Percentiles rank a stretch among this genome's conserved stretches.
These are phyloP conservation scores for Termitomyces sp. DNA, from an alignment of 768 basidiomycete species.

Conservation along the genomic window DNA sequence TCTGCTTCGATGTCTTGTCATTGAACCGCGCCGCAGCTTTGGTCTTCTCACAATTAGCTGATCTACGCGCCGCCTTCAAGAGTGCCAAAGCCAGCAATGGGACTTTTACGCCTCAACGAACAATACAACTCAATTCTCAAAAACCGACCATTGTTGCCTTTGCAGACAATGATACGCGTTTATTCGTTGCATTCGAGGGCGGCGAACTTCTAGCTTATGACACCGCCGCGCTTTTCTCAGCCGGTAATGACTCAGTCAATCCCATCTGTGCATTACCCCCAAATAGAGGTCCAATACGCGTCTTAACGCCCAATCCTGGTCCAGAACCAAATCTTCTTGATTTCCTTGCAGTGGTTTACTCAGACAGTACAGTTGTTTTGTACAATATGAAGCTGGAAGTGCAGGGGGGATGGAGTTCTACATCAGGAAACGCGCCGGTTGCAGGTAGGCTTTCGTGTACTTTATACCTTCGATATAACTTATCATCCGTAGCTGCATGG, in stretches of 20 bases:
- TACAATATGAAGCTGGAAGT: constrained; percentile 50
- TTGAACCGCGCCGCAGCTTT: constrained; percentile 37
- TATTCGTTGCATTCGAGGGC: constrained; percentile 54
- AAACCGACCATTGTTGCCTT: constrained; percentile 54
- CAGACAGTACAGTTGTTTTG: constrained; percentile 49
- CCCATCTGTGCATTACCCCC: constrained; percentile 48
- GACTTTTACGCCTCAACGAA: constrained; percentile 48
- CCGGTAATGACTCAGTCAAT: constrained; percentile 33
- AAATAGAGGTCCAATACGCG: constrained; percentile 39
- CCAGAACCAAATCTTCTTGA: constrained; percentile 45
- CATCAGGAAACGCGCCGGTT: constrained; percentile 45
- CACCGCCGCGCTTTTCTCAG: constrained; percentile 43
- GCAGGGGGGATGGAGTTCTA: constrained; percentile 54
- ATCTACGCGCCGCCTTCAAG: constrained; percentile 52
- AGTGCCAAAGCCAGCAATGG: constrained; percentile 34
- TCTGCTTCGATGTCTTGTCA: background rate
- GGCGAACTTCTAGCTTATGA: constrained; percentile 62
- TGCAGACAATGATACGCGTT: constrained; percentile 52
- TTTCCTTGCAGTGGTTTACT: constrained; percentile 51
- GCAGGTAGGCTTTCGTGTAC: constrained; percentile 42
- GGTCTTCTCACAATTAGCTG: constrained; percentile 52
- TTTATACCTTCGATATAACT: background rate
- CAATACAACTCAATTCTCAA: constrained; percentile 34
- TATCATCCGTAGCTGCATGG: constrained; percentile 59
- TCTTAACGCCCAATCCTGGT: constrained; percentile 64